A percentile compares a stretch with the other conserved stretches of the same genome.
phyloP scores from a whole-genome alignment of 176 grass and related monocot genomes.

The Oryza coarctata region DNA sequence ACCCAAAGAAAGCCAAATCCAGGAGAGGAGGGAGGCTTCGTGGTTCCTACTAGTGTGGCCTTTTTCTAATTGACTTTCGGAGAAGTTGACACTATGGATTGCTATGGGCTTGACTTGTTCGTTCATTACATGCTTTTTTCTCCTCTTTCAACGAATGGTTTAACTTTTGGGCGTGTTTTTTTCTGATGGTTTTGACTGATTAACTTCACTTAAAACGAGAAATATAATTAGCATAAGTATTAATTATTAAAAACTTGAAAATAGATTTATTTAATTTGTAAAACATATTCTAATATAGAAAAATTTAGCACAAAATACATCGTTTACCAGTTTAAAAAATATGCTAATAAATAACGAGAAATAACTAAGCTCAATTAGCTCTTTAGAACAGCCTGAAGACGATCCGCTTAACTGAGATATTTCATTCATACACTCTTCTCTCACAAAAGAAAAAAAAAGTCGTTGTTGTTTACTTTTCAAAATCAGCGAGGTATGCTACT shows the following conservation, averaged over 20 bases:
- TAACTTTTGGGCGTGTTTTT: no score
- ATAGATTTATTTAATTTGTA: no score
- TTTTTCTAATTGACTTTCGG: background rate
- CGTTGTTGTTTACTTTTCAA: background rate
- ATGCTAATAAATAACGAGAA: no score
- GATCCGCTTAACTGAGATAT: background rate
- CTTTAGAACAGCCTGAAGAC: background rate
- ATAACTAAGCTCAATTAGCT: no score
- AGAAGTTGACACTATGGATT: background rate
- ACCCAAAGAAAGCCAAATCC: background rate
- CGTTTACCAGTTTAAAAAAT: no score
- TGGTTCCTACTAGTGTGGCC: slow-evolving; percentile 4
- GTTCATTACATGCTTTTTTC: background rate
- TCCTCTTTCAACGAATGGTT: background rate
- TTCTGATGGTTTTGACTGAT: no score
- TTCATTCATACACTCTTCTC: background rate
- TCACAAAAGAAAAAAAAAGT: no score
- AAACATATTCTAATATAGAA: no score
- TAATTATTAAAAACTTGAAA: no score
- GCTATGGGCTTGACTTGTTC: background rate
- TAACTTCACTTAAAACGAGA: no score
- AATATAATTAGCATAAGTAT: no score
- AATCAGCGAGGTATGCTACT: background rate
- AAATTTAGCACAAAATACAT: no score
- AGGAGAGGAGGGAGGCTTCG: slow-evolving; percentile 29